Evolutionary conservation across 1,139 yeast species (phyloP), one percentile per base, ranked within the genome.

Genomic region (Nadsonia starkeyi-henricii): DNA sequence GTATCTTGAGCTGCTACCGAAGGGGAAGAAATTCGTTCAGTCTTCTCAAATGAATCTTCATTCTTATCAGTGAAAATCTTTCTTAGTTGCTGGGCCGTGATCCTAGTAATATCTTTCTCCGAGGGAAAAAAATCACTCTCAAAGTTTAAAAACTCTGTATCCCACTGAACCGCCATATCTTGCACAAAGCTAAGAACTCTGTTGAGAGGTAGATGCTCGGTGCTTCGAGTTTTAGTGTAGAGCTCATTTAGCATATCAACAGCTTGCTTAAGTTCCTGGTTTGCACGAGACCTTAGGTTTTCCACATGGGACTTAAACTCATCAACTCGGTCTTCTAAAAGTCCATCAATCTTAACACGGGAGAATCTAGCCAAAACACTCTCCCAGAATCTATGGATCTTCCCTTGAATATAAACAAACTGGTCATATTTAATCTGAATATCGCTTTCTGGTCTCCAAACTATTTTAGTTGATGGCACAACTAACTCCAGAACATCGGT

Each of bases 21-120:
- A 33, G 39, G 39, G 12, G 17, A 4, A 15, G 15, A 13, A 13
- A 4, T 41, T 41, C n/a, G 5, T 13, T 21, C 44, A 20, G 28
- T 17, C 50, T 60, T 62, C 28, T 62, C 64, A 20, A 57, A 65
- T 42, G 63, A 65, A 28, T 69, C 64, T 47, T 70, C 64, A 17
- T 69, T 66, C 51, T 67, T 69, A 51, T 75, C 86, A 57, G 77
- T 64, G 57, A 91, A 80, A 49, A 88, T 73, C 56, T 80, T 85
- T 52, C 81, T 78, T 59, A 93, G 70, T 60, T 91, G 98, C 56
- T 82, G 82, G 15, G 95, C 85, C 1, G 98, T 89, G 45, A 91
- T 84, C 53, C 88, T 73, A 8, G 95, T 82, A 55, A 93, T 85
- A 71, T 93, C 98, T 59, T 83, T 85, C 63, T 93, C 98, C 17